A percentile compares a stretch with the other conserved stretches of the same genome.
Conservation (phyloP, 2,329 filamentous ascomycete genomes). For the Aspergillus spinulosporus region DNA sequence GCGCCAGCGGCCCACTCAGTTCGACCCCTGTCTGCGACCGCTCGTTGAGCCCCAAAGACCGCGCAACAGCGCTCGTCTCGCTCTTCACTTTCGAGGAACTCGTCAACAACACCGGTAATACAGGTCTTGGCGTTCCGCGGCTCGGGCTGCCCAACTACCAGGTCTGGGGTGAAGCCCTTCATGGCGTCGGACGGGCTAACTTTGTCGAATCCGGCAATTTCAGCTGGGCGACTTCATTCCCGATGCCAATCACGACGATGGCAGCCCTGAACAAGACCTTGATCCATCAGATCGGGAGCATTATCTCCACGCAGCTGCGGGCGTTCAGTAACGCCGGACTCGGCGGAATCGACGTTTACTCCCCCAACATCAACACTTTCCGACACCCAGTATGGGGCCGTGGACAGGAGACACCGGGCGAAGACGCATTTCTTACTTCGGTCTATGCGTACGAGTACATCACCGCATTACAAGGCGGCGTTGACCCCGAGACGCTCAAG, state of each 20-base stretch:
- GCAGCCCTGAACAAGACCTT: slow-evolving; percentile 66
- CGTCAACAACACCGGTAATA: slow-evolving; percentile 54
- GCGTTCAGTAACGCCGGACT: slow-evolving; percentile 64
- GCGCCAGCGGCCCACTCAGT: slow-evolving; percentile 51
- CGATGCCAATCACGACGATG: slow-evolving; percentile 62
- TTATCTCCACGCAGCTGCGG: slow-evolving; percentile 60
- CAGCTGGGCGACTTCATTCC: slow-evolving; percentile 64
- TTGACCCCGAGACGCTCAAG: slow-evolving; percentile 38
- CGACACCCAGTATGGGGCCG: slow-evolving; percentile 64
- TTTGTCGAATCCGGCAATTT: slow-evolving; percentile 57
- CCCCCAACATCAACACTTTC: slow-evolving; percentile 68
- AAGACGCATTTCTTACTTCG: slow-evolving; percentile 53
- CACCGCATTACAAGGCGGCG: slow-evolving; percentile 54
- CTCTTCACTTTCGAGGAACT: slow-evolving; percentile 57
- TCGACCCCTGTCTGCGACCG: slow-evolving; percentile 55
- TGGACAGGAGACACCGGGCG: slow-evolving; percentile 61
- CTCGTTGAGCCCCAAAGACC: slow-evolving; percentile 40
- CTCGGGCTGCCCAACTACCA: slow-evolving; percentile 60
- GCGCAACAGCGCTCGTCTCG: slow-evolving; percentile 52
- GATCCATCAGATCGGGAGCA: slow-evolving; percentile 57
- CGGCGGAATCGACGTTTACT: slow-evolving; percentile 42
- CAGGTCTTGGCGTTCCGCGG: slow-evolving; percentile 53
- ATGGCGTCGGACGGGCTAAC: slow-evolving; percentile 62
- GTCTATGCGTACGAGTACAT: slow-evolving; percentile 56
- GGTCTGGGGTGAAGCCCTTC: slow-evolving; percentile 62